Evolutionary conservation across 345 rosid genomes (phyloP).

Genomic region (Euclidium syriacum): DNA sequence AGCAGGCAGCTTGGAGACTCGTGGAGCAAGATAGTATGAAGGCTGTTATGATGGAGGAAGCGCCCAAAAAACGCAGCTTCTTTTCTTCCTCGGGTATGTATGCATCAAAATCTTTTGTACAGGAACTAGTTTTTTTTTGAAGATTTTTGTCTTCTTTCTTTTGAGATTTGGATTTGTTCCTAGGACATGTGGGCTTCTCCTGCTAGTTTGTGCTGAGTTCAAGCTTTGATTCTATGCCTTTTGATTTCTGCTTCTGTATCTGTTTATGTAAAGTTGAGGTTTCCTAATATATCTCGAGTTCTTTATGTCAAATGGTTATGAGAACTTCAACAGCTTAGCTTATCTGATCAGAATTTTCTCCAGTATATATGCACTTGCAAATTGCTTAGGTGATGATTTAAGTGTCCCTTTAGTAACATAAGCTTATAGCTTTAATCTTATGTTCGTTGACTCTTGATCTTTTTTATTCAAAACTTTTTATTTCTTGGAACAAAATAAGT

Average conservation of each 20-base stretch:
- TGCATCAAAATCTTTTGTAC: conserved; percentile 25
- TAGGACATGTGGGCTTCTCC: conserved; percentile 9
- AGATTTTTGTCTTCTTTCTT: conserved; percentile 23
- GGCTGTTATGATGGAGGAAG: conserved; percentile 94
- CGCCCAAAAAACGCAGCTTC: conserved; percentile 81
- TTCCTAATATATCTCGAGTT: conserved; percentile 17
- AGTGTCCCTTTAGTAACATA: neutral
- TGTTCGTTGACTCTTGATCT: too few relatives aligned
- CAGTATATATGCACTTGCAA: neutral
- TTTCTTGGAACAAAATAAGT: conserved; percentile 15
- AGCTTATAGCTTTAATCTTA: too few relatives aligned
- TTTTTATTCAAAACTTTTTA: conserved; percentile 14
- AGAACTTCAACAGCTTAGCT: neutral
- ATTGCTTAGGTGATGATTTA: neutral
- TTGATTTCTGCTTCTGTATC: conserved; percentile 10
- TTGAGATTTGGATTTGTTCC: conserved; percentile 16
- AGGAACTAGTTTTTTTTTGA: conserved; percentile 29
- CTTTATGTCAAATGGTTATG: neutral
- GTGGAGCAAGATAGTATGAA: conserved; percentile 96
- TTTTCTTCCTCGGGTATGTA: conserved; percentile 49
- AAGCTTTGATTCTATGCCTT: conserved; percentile 22
- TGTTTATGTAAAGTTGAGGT: conserved; percentile 12
- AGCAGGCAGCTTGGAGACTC: conserved; percentile 99
- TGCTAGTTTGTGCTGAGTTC: conserved; percentile 27
- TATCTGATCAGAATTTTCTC: neutral